Evolutionary conservation across 305 asterid species (phyloP), one percentile per base, ranked within the genome.

Genomic region (Withania somnifera): DNA sequence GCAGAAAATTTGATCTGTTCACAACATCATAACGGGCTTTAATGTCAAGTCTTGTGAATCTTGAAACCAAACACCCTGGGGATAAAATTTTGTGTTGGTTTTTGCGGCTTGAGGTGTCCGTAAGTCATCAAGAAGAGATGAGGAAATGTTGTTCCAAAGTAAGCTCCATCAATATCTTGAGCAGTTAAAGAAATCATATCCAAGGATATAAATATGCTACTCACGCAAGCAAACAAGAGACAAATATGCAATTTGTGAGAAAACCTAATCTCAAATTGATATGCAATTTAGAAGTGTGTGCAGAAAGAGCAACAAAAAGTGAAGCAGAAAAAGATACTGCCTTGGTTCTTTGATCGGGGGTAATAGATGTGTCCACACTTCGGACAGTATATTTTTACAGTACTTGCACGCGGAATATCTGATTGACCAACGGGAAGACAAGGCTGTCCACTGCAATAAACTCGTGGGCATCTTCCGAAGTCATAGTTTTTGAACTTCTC

Each of bases 401-500:
- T 93, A 82, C 98, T 92, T 75, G 91, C 89, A 20, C 95, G 97
- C 0, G 97, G 95, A 83, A 95, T 91, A 84, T 95, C 98, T 60
- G 97, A 93, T 88, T 95, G 98, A 45, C 99, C 99, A 87, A 95
- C 97, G 0, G 99, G 98, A 84, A 95, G 97, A 86, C 99, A 95
- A 77, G 99, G 97, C 89, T 95, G 98, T 73, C 99, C 99, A 83
- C 93, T 84, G 86, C 99, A 95, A 87, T 90, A 93, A 84, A 93
- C 99, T 87, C 97, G 90, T 0, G 98, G 98, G 88, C 99, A 95
- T 88, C 98, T 95, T 64, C 98, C 99, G 86, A 95, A 95, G 83
- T 95, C 99, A 68, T 90, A 91, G 90, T 88, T 92, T 84, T 95
- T 93, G 90, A 90, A 95, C 92, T 95, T 95, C 89, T 95, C 98